phyloP scores from a whole-genome alignment of 2,329 filamentous ascomycete genomes.

The Dothidotthia symphoricarpi region DNA sequence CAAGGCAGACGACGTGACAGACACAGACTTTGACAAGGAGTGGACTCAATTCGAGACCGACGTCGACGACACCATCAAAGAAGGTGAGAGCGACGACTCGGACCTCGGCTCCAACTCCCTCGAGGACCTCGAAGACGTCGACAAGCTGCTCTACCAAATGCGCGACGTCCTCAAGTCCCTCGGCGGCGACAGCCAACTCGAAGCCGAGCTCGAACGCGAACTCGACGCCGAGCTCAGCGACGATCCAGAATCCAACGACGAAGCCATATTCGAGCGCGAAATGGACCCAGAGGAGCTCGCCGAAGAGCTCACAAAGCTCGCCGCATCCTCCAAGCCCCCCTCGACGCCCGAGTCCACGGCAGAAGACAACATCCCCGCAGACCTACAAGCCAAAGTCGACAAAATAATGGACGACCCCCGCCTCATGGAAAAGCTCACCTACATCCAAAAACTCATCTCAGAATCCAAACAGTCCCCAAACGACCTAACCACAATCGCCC shows the following conservation, averaged over 20 bases:
- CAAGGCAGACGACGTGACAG: conserved; percentile 7
- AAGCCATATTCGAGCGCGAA: conserved; percentile 19
- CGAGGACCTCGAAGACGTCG: conserved; percentile 19
- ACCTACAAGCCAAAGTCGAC: conserved; percentile 35
- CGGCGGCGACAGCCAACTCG: conserved; percentile 18
- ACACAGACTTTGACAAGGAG: conserved; percentile 13
- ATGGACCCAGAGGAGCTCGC: conserved; percentile 24
- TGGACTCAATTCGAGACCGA: conserved; percentile 4
- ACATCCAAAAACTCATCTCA: conserved; percentile 28
- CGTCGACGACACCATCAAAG: conserved; percentile 10
- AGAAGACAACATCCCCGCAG: conserved; percentile 25
- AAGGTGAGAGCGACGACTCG: conserved; percentile 7
- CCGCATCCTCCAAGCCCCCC: conserved; percentile 6
- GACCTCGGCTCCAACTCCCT: conserved; percentile 8
- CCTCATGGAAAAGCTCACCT: conserved; percentile 34
- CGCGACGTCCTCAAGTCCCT: conserved; percentile 26
- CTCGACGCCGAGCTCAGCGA: conserved; percentile 16
- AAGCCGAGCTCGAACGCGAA: conserved; percentile 21
- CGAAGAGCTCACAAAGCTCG: conserved; percentile 23
- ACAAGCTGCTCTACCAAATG: conserved; percentile 27
- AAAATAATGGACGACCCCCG: conserved; percentile 36
- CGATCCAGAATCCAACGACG: conserved; percentile 14
- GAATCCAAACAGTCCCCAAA: conserved; percentile 8
- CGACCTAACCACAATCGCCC: conserved; percentile 17
- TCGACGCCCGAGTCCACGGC: conserved; percentile 6